These are phyloP conservation scores for Ophiostoma quercus DNA, from an alignment of 2,329 filamentous ascomycete species.

Conservation along the genomic window DNA sequence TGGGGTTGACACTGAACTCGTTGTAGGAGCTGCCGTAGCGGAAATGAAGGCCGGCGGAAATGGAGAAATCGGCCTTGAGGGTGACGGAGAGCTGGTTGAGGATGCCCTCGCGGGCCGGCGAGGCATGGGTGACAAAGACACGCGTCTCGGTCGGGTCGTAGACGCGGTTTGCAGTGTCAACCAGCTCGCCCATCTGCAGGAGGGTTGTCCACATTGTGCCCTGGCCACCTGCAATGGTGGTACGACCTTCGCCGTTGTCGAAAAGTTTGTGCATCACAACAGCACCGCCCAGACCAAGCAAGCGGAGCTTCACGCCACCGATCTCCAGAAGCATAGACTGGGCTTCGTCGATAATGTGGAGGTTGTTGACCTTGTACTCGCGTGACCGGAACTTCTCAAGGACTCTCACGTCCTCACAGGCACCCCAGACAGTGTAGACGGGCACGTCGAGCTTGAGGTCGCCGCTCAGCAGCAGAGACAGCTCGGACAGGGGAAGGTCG, in stretches of 20 bases:
- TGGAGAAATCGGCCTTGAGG: slow-evolving; percentile 95
- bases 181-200: slow-evolving; percentile 94
- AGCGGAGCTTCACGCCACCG: slow-evolving; percentile 89
- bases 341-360: slow-evolving; percentile 97
- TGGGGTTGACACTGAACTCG: slow-evolving; percentile 98
- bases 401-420: slow-evolving; percentile 95
- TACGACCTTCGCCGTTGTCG: slow-evolving; percentile 95
- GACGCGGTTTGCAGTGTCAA: slow-evolving; percentile 95
- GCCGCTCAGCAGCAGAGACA: slow-evolving; percentile 81
- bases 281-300: slow-evolving; percentile 88
- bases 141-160: slow-evolving; percentile 98
- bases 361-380: slow-evolving; percentile 95
- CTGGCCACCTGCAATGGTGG: slow-evolving; percentile 95
- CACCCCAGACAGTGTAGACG: slow-evolving; percentile 98
- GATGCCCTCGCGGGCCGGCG: slow-evolving; percentile 90
- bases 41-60: slow-evolving; percentile 96
- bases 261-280: slow-evolving; percentile 99
- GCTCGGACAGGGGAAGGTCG: slow-evolving; percentile 86
- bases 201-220: slow-evolving; percentile 99
- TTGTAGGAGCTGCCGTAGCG: slow-evolving; percentile 99
- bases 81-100: slow-evolving; percentile 96
- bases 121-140: slow-evolving; percentile 94
- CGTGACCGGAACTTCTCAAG: slow-evolving; percentile 95
- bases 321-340: slow-evolving; percentile 92
- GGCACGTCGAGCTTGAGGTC: slow-evolving; percentile 89